Percentiles rank a stretch among this genome's conserved stretches.
phyloP scores from a whole-genome alignment of 2,329 filamentous ascomycete genomes.

The Helminthosporium solani region DNA sequence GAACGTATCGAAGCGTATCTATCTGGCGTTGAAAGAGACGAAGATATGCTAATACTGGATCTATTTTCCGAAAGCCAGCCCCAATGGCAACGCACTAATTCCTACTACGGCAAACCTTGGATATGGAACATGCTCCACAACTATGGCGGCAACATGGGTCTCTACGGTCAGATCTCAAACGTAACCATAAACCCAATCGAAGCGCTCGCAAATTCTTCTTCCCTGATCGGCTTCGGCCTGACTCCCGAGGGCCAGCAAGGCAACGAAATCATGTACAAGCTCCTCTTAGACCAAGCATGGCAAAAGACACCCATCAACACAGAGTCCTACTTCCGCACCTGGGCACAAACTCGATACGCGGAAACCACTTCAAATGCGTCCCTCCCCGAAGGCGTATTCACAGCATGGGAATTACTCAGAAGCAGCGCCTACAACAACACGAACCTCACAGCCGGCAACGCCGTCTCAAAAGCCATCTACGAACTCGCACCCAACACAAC shows the following conservation, averaged over 20 bases:
- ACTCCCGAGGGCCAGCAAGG: conserved; percentile 55
- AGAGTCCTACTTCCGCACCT: conserved; percentile 48
- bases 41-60: conserved; percentile 55
- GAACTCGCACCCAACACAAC: conserved; percentile 48
- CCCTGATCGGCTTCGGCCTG: conserved; percentile 51
- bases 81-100: conserved; percentile 54
- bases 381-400: conserved; percentile 37
- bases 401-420: conserved; percentile 51
- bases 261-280: conserved; percentile 55
- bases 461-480: conserved; percentile 50
- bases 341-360: conserved; percentile 49
- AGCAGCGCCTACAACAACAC: conserved; percentile 53
- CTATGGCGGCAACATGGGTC: conserved; percentile 52
- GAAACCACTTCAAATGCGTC: neutral
- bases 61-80: conserved; percentile 53
- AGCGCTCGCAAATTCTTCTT: conserved; percentile 45
- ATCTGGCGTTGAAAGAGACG: conserved; percentile 45
- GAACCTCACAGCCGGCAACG: conserved; percentile 40
- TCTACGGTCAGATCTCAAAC: conserved; percentile 55
- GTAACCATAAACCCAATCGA: conserved; percentile 51
- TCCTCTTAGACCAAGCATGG: conserved; percentile 56
- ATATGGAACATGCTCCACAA: conserved; percentile 57
- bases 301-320: conserved; percentile 47
- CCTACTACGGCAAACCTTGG: conserved; percentile 56
- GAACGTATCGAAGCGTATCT: conserved; percentile 53